phyloP scores from a whole-genome alignment of 441 rosid species.

The Oxalis stricta region DNA sequence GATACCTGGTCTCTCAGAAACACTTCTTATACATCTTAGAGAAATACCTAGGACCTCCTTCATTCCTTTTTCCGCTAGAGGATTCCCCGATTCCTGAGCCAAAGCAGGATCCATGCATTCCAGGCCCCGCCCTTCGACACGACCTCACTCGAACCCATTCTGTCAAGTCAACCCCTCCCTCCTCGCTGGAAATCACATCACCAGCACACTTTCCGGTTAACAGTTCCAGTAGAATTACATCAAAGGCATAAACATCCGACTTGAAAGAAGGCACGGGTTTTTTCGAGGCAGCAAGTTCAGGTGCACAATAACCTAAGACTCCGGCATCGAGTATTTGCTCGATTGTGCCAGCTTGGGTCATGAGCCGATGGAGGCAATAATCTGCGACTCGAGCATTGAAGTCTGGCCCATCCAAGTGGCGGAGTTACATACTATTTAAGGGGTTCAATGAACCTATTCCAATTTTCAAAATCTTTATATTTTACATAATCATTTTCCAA shows the following conservation, averaged over 20 bases:
- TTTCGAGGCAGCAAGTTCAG: constrained; percentile 81
- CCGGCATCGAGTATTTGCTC: constrained; percentile 94
- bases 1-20: constrained; percentile 92
- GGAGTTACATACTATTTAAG: too few relatives aligned
- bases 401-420: constrained; percentile 76
- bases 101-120: constrained; percentile 68
- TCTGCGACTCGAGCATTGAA: constrained; percentile 90
- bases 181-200: constrained; percentile 76
- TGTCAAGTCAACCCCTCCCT: constrained; percentile 70
- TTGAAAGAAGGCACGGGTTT: constrained; percentile 90
- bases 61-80: constrained; percentile 64
- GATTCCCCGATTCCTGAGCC: constrained; percentile 35
- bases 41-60: constrained; percentile 90
- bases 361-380: constrained; percentile 88
- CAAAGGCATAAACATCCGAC: constrained; percentile 92
- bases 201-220: constrained; percentile 89
- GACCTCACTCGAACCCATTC: constrained; percentile 75
- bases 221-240: constrained; percentile 67
- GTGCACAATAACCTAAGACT: constrained; percentile 87
- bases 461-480: too few relatives aligned
- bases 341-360: constrained; percentile 90
- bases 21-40: constrained; percentile 55
- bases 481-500: too few relatives aligned
- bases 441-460: too few relatives aligned
- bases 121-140: constrained; percentile 56